Base-by-base conservation (phyloP, 1,284 basidiomycete species). In the Leccinum solheimii region DNA sequence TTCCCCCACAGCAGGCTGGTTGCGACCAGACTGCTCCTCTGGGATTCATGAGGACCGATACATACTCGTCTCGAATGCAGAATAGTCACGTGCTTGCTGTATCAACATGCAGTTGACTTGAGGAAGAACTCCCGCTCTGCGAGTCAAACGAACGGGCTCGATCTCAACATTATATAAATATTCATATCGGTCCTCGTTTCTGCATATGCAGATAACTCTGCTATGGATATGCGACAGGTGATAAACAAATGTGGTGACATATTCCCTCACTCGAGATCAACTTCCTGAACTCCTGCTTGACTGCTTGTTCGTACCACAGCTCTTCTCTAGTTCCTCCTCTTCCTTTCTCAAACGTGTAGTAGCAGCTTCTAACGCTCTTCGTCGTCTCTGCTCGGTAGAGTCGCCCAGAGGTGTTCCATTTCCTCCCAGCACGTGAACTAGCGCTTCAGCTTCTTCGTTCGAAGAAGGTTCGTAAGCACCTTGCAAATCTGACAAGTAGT, bases 311-410 rank as follows among this genome's bases (percentile, higher is more conserved):
- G 87, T 90, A 21, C 88, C 88, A 75, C 89, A 91, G 56, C 82
- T 84, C 58, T 83, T 78, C 71, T 91, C 90, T n/a, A 90, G 72
- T 65, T 90, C 86, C 66, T 89, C 83, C 57, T 91, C 88, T 64
- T 89, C 84, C 66, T 79, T 81, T 68, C 76, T 78, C 60, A 91
- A 68, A 36, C 89, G 79, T 32, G 73, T 77, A 72, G 85, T 80
- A 1, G 86, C 83, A 10, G 89, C 89, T 16, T 84, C 81, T 19
- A 90, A 69, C 50, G 85, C 71, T 59, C 81, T 76, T 55, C 75
- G 72, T 52, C 90, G 73, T 21, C 86, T 77, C 32, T 88, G 86
- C 64, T 88, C 86, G 2, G 70, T 69, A 0, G 83, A 81, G 57
- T 87, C 84, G 2, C 66, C 64, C 8, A 68, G 58, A 26, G 66